Conservation (phyloP, 2,329 filamentous ascomycete genomes). For the Colletotrichum noveboracense region DNA sequence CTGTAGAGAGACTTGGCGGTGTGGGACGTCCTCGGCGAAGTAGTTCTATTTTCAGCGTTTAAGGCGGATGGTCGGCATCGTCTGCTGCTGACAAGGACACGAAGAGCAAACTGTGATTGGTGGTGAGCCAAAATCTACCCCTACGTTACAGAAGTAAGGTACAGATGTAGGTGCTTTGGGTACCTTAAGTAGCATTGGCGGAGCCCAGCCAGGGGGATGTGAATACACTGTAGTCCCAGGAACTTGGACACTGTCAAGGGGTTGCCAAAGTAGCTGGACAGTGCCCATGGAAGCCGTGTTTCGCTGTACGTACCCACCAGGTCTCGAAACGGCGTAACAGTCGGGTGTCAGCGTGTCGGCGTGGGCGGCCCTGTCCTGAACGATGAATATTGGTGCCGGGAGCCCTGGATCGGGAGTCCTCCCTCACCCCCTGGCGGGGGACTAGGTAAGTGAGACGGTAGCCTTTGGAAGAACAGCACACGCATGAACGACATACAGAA, state of each 20-base stretch:
- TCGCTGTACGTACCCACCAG: neutral
- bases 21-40: neutral
- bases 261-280: neutral
- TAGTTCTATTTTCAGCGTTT: conserved; percentile 5
- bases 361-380: neutral
- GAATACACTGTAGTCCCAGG: neutral
- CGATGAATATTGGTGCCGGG: neutral
- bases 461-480: neutral
- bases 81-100: neutral
- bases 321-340: neutral
- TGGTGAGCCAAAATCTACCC: neutral
- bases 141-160: neutral
- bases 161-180: no score
- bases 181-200: neutral
- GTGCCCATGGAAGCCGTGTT: neutral
- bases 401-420: neutral
- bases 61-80: neutral
- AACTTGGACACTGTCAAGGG: neutral
- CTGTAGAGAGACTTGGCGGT: neutral
- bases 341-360: neutral
- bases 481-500: neutral
- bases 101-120: neutral
- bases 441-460: neutral
- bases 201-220: neutral
- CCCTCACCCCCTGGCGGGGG: neutral